Base-by-base conservation (phyloP, 1,139 yeast species). In the Hansenula anomala region DNA sequence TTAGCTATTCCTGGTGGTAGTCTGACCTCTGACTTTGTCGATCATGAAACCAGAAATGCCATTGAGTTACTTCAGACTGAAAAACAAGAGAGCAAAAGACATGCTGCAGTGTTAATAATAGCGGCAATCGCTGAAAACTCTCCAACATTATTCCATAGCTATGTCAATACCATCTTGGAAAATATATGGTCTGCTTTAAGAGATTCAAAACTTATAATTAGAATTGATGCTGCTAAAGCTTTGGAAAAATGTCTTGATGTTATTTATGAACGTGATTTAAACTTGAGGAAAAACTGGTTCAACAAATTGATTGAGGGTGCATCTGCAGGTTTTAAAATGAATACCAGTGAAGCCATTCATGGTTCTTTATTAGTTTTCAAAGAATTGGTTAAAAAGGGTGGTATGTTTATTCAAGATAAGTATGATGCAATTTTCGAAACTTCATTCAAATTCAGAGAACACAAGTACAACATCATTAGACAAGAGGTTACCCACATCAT, bases 1-100 rank as follows among this genome's bases (percentile, higher is more conserved):
- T 67, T 92, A 47, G 95, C 97, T 0, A 78, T 83, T 2, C 90
- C 95, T 0, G 95, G 96, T 20, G 94, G 95, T 1, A 78, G 94
- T 2, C 65, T 89, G 40, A 87, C 96, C 0, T 89, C 95, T 1
- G 97, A 89, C 41, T 83, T 92, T 60, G 97, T 92, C 23, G 97
- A 90, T 47, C 85, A 80, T 52, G 97, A 92, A 58, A 94, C 94
- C 12, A 86, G 85, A 55, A 72, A 89, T 40, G 89, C 96, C 34
- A 71, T 90, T 38, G 97, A 92, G 59, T 85, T 97, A 95, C 71
- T 92, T 27, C 90, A 85, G 41, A 80, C 77, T 36, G 90, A 83
- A 49, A 81, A 87, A 49, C 90, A 84, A 54, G 96, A 88, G 51
- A 75, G 75, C 39, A 75, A 95, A 53, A 75, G 95, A 46, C 96